Percentiles rank a stretch among this genome's conserved stretches.
Evolutionary conservation across 331 rosid species (phyloP).

Genomic region (Rhamnella rubrinervis): DNA sequence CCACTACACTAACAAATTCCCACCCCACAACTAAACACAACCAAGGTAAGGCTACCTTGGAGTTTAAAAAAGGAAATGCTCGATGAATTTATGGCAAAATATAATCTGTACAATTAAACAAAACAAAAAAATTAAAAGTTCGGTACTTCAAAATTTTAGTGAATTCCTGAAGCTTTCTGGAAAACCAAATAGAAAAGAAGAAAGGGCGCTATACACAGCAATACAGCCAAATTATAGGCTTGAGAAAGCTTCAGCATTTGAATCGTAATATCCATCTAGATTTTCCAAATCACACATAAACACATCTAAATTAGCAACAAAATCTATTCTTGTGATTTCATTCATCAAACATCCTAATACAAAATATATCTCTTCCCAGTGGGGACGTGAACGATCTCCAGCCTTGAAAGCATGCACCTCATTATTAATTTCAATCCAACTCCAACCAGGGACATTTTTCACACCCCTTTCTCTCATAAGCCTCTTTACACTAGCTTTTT

Average conservation of each 20-base stretch:
- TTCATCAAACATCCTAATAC: constrained; percentile 43
- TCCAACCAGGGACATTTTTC: constrained; percentile 81
- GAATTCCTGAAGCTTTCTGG: too few relatives aligned
- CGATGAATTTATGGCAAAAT: too few relatives aligned
- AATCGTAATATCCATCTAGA: constrained; percentile 3
- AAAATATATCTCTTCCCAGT: constrained; percentile 40
- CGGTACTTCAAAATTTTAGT: too few relatives aligned
- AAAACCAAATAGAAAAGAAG: too few relatives aligned
- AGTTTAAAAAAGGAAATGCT: too few relatives aligned
- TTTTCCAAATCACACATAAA: constrained; percentile 28
- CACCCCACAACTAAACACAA: too few relatives aligned
- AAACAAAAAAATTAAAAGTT: too few relatives aligned
- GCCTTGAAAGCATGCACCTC: constrained; percentile 80
- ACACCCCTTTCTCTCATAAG: constrained; percentile 77
- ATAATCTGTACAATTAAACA: too few relatives aligned
- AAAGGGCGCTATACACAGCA: too few relatives aligned
- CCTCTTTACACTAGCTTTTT: constrained; percentile 63
- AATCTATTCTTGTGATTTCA: constrained; percentile 36
- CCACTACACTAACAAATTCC: too few relatives aligned
- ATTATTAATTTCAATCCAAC: constrained; percentile 78
- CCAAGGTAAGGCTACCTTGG: too few relatives aligned
- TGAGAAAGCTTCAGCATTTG: background rate
- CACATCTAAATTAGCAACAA: constrained; percentile 22
- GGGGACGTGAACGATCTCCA: constrained; percentile 62
- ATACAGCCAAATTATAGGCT: background rate